phyloP scores from a whole-genome alignment of 768 basidiomycete genomes.

The Macrolepiota albuminosa region DNA sequence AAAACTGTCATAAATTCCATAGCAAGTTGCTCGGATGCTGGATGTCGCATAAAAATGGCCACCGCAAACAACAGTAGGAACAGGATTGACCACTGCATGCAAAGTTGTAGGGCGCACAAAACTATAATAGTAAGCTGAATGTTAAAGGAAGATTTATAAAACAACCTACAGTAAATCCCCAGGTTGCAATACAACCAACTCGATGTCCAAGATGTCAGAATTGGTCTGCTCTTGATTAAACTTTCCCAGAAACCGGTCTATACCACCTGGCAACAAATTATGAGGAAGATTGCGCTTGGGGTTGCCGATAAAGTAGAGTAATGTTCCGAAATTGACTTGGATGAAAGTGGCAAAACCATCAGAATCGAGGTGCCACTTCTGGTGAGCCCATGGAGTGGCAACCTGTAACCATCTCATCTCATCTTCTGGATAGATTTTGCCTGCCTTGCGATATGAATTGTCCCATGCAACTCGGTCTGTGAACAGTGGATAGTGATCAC shows the following conservation, averaged over 20 bases:
- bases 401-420: background rate
- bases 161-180: background rate
- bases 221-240: background rate
- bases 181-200: background rate
- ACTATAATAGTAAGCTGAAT: background rate
- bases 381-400: background rate
- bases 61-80: background rate
- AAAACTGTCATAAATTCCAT: background rate
- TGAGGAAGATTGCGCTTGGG: background rate
- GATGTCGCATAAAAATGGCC: background rate
- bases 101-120: background rate
- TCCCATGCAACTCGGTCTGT: background rate
- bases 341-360: background rate
- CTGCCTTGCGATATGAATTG: background rate
- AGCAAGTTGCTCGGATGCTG: background rate
- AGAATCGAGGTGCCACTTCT: background rate
- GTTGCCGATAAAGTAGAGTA: background rate
- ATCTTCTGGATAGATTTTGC: background rate
- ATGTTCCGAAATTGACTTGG: background rate
- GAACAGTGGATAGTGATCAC: background rate
- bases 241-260: background rate
- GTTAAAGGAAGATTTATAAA: background rate
- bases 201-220: background rate
- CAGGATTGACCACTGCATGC: background rate
- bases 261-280: background rate